These are phyloP conservation scores for Myrica gale DNA, from an alignment of 306 rosid species.

Conservation along the genomic window DNA sequence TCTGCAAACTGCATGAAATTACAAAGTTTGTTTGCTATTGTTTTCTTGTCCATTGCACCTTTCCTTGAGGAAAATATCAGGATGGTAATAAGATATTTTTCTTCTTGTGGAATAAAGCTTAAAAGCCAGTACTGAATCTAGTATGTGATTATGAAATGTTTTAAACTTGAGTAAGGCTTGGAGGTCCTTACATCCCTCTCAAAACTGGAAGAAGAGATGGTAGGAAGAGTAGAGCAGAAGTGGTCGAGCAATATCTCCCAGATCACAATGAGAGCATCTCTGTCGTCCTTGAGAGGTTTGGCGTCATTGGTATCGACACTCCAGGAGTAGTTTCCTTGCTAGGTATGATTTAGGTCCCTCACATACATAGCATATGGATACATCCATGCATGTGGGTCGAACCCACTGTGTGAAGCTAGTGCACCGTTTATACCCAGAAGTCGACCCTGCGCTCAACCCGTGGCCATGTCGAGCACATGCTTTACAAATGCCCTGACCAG, in stretches of 20 bases:
- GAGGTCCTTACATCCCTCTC: slow-evolving; percentile 80
- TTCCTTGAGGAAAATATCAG: background rate
- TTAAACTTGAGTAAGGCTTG: slow-evolving; percentile 51
- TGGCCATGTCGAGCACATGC: slow-evolving; percentile 80
- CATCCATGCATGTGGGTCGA: slow-evolving; percentile 68
- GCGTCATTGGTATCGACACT: slow-evolving; percentile 77
- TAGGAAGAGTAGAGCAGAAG: slow-evolving; percentile 84
- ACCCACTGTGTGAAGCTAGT: slow-evolving; percentile 96
- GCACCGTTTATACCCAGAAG: slow-evolving; percentile 94
- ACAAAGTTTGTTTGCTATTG: background rate
- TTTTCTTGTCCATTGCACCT: background rate
- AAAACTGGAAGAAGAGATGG: slow-evolving; percentile 99
- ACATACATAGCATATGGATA: no score
- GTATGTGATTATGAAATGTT: background rate
- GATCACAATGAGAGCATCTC: slow-evolving; percentile 97
- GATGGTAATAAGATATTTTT: background rate
- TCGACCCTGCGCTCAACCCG: slow-evolving; percentile 78
- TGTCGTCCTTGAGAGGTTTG: slow-evolving; percentile 79
- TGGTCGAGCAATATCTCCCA: slow-evolving; percentile 78
- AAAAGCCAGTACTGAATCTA: background rate
- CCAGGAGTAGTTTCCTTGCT: slow-evolving; percentile 89
- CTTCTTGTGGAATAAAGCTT: background rate
- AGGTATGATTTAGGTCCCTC: slow-evolving; percentile 40
- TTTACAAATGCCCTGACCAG: slow-evolving; percentile 90
- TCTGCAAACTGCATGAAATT: background rate